Evolutionary conservation across 805 yeast species (phyloP), one percentile per base, ranked within the genome.

Genomic region (Wickerhamiella parazyma): DNA sequence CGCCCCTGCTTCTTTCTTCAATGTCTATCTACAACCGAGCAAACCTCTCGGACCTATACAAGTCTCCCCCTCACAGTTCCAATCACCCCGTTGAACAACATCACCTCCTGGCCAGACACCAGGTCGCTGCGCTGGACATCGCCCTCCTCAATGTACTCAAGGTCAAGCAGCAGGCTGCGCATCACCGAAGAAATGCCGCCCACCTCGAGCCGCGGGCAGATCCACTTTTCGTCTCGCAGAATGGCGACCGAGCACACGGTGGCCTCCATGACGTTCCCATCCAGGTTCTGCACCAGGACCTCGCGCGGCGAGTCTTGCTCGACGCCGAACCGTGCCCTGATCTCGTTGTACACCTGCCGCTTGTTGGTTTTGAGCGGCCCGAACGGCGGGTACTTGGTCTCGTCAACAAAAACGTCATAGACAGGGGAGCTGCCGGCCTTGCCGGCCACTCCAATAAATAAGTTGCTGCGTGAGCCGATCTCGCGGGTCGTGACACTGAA

Each of bases 171-270:
- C 58, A 70, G 72, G 49, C 76, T 75, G 51, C 97, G 68, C 53
- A 76, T 73, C 0, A 80, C 85, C 9, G 97, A 96, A 60, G 85
- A 78, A 38, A 89, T 66, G 56, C 95, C 84, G 0, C 97, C 97
- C 10, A 54, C 64, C 1, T 75, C 64, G 24, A 86, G 64, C n/a
- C 68, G 64, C 1, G 98, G 97, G 0, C 97, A 89, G 3, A 77
- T 62, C 89, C 94, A 91, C 21, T 59, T 56, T 36, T 69, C 72
- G 4, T 58, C 59, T 41, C 75, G 59, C 52, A 57, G 61, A 33
- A 86, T 61, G 0, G 95, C 96, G 9, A 87, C 69, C 53, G 80
- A 84, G 11, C 91, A 76, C 14, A 85, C 77, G 2, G 91, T 75
- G 0, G 94, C 93, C 60, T 89, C 98, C 61, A 78, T 72, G 12